Evolutionary conservation across 306 rosid genomes (phyloP).

Genomic region (Inga laurina): DNA sequence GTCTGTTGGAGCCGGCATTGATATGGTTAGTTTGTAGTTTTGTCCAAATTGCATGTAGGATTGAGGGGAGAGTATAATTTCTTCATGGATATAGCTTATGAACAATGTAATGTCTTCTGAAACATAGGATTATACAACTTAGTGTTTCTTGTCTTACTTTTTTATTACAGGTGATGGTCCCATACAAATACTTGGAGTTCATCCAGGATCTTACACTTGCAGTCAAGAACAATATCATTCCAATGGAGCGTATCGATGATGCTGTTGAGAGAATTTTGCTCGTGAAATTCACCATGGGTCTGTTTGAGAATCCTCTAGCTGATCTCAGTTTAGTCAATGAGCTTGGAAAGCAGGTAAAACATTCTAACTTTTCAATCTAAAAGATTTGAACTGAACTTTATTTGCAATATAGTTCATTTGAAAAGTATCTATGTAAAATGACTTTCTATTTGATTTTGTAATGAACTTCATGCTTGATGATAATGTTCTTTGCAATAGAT

Average conservation of each 20-base stretch:
- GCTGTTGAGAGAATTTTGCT: conserved; percentile 84
- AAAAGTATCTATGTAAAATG: not conserved
- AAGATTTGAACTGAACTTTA: conserved; percentile 11
- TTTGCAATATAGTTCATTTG: not conserved
- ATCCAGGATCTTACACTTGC: conserved; percentile 67
- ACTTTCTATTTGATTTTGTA: not conserved
- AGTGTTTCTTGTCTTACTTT: conserved; percentile 31
- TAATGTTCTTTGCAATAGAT: not conserved
- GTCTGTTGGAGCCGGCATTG: conserved; percentile 82
- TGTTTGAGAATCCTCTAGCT: conserved; percentile 85
- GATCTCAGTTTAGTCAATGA: conserved; percentile 85
- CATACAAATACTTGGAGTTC: conserved; percentile 66
- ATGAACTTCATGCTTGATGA: not conserved
- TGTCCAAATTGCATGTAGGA: conserved; percentile 21
- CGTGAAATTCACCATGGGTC: conserved; percentile 90
- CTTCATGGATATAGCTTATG: conserved; percentile 7
- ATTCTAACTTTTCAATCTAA: conserved; percentile 17
- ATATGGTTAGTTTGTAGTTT: conserved; percentile 70
- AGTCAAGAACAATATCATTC: conserved; percentile 71
- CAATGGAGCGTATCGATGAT: conserved; percentile 89
- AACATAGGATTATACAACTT: conserved; percentile 18
- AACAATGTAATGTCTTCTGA: conserved; percentile 15
- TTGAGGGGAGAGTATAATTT: conserved; percentile 10
- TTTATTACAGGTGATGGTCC: conserved; percentile 81
- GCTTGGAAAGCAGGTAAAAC: conserved; percentile 90